phyloP scores from a whole-genome alignment of 176 grass and related monocot genomes.

The Eleusine coracana region DNA sequence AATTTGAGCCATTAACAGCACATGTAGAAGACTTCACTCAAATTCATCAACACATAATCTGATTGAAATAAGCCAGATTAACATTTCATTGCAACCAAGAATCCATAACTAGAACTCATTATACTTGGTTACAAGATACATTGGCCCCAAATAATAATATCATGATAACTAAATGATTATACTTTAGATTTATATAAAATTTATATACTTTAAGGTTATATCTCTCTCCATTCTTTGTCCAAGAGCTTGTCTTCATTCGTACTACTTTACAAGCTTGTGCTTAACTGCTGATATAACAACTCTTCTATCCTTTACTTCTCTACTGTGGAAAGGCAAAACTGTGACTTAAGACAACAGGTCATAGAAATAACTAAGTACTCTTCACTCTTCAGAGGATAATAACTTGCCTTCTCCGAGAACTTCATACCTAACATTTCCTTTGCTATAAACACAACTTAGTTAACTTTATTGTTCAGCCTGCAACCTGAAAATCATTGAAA shows the following conservation, averaged over 20 bases:
- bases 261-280: constrained; percentile 21
- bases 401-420: constrained; percentile 21
- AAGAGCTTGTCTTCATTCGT: constrained; percentile 20
- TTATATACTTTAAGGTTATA: constrained; percentile 3
- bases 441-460: constrained; percentile 38
- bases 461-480: constrained; percentile 35
- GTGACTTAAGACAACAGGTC: constrained; percentile 3
- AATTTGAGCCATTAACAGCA: constrained; percentile 20
- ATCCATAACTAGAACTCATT: neutral
- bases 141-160: constrained; percentile 5
- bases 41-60: constrained; percentile 8
- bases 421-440: constrained; percentile 15
- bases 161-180: neutral
- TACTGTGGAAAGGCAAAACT: constrained; percentile 14
- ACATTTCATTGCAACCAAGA: neutral
- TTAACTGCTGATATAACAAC: neutral
- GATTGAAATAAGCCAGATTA: neutral
- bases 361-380: constrained; percentile 34
- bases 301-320: constrained; percentile 3
- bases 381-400: constrained; percentile 28
- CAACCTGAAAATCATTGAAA: constrained; percentile 38
- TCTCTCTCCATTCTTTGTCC: constrained; percentile 7
- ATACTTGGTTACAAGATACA: neutral
- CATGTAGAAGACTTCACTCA: neutral
- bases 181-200: neutral